Evolutionary conservation across 2,329 filamentous ascomycete genomes (phyloP).

Genomic region (Neodidymelliopsis sp.): DNA sequence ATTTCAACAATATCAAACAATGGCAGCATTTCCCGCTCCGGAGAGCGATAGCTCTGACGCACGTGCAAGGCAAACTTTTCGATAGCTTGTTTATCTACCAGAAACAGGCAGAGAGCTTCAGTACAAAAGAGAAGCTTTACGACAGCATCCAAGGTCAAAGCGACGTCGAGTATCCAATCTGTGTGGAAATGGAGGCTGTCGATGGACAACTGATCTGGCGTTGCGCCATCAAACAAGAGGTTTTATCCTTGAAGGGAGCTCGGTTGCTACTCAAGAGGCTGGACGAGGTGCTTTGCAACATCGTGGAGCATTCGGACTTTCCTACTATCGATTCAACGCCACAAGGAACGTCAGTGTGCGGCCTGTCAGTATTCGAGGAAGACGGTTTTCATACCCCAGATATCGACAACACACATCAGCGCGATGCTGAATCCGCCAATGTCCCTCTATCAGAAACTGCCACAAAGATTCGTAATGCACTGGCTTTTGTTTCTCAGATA

Average conservation of each 20-base stretch:
- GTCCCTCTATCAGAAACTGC: slow-evolving; percentile 44
- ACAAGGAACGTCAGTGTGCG: slow-evolving; percentile 68
- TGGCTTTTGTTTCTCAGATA: slow-evolving; percentile 67
- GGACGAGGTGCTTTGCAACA: slow-evolving; percentile 64
- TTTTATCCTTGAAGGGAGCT: slow-evolving; percentile 58
- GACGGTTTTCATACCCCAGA: background rate
- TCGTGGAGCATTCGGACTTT: slow-evolving; percentile 60
- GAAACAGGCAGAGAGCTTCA: slow-evolving; percentile 58
- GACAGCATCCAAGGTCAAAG: slow-evolving; percentile 69
- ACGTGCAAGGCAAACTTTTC: slow-evolving; percentile 61
- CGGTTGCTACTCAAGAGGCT: slow-evolving; percentile 64
- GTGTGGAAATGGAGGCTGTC: slow-evolving; percentile 77
- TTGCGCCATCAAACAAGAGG: slow-evolving; percentile 69
- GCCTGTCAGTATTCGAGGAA: slow-evolving; percentile 58
- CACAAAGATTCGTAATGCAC: slow-evolving; percentile 53
- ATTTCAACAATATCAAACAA: slow-evolving; percentile 69
- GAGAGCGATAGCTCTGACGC: slow-evolving; percentile 66
- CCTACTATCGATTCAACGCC: slow-evolving; percentile 64
- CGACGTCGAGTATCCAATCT: slow-evolving; percentile 81
- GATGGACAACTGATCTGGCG: slow-evolving; percentile 70
- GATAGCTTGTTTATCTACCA: slow-evolving; percentile 74
- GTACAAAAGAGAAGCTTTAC: slow-evolving; percentile 60
- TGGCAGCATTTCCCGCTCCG: slow-evolving; percentile 81
- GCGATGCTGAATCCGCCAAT: background rate
- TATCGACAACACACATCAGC: background rate